Evolutionary conservation across 2,329 filamentous ascomycete genomes (phyloP).

Genomic region (Diaporthe capsici): DNA sequence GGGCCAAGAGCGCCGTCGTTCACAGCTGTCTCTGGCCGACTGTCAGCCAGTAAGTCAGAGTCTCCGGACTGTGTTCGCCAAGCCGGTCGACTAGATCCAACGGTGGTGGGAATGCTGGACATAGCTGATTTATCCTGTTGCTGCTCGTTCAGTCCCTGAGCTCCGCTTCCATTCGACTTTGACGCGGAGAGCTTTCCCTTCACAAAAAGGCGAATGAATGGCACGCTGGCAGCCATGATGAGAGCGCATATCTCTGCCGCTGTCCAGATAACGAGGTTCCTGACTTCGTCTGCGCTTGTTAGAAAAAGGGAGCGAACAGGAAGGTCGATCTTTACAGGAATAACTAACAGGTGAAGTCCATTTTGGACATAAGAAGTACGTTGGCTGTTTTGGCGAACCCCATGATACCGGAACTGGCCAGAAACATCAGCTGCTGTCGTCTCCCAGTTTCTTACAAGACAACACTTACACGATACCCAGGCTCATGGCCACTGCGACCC

Average conservation of each 20-base stretch:
- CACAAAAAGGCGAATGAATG: conserved; percentile 20
- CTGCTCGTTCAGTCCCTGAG: neutral
- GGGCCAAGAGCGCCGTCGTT: neutral
- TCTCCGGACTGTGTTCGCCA: neutral
- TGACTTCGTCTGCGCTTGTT: neutral
- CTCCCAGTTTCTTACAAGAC: too few species aligned
- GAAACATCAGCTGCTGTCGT: neutral
- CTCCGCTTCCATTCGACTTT: neutral
- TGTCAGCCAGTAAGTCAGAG: neutral
- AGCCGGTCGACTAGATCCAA: neutral
- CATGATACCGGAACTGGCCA: neutral
- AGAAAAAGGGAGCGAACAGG: rapidly evolving
- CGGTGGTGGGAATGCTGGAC: neutral
- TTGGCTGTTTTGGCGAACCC: conserved; percentile 18
- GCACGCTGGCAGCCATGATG: conserved; percentile 17
- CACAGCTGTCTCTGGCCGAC: too few species aligned
- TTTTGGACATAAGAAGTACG: neutral
- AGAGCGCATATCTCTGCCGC: neutral
- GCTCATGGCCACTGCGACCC: conserved; percentile 5
- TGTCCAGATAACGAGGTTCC: neutral
- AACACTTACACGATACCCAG: neutral
- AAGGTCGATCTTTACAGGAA: neutral
- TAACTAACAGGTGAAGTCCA: neutral
- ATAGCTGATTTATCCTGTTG: neutral
- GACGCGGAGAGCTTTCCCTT: neutral